These are phyloP conservation scores for Letharia columbiana DNA, from an alignment of 495 filamentous ascomycete species.

Conservation along the genomic window DNA sequence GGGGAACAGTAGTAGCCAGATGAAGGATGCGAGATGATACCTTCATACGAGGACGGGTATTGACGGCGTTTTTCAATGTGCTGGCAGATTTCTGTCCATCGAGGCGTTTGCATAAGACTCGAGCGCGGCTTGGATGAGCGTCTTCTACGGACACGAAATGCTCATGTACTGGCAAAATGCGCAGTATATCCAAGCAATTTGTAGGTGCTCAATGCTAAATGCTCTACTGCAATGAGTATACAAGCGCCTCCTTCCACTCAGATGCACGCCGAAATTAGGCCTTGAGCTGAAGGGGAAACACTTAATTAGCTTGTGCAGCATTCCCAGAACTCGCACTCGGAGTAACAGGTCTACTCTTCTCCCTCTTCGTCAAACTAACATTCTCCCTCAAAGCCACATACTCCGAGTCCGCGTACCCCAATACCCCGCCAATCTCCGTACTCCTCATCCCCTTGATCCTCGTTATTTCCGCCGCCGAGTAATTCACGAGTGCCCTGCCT, in stretches of 20 bases:
- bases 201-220: constrained; percentile 1
- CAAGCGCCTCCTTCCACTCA: neutral
- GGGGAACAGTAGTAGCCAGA: constrained; percentile 29
- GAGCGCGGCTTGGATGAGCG: neutral
- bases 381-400: constrained; percentile 89
- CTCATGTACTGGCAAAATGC: neutral
- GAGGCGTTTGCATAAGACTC: neutral
- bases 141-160: neutral
- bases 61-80: neutral
- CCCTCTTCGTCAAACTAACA: constrained; percentile 58
- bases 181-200: neutral
- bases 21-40: constrained; percentile 30
- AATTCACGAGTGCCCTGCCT: constrained; percentile 88
- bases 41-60: neutral
- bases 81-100: neutral
- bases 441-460: constrained; percentile 80
- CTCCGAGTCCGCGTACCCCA: constrained; percentile 91
- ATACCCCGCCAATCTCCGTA: constrained; percentile 60
- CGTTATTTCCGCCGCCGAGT: constrained; percentile 71
- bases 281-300: too few relatives aligned
- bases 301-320: neutral
- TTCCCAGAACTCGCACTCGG: constrained; percentile 24
- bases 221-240: neutral
- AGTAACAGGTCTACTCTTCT: constrained; percentile 36
- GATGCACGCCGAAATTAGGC: neutral